Conservation (phyloP, 148 eudicot genomes). For the Chenopodium album region DNA sequence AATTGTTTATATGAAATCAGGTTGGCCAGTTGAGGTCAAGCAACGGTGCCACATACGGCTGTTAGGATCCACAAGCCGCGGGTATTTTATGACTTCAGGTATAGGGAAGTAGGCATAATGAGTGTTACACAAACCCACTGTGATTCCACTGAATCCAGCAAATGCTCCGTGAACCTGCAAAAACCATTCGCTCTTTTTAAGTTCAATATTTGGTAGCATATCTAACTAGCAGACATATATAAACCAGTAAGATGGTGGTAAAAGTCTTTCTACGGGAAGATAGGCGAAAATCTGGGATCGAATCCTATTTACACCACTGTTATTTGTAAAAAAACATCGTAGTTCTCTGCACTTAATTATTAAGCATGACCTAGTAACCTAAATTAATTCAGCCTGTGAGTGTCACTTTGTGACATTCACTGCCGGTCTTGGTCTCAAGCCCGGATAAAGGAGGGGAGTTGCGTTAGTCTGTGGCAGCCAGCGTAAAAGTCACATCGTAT, state of each 20-base stretch:
- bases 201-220: not conserved
- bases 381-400: too few species aligned
- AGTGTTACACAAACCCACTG: conserved; percentile 94
- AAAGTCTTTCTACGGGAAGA: too few species aligned
- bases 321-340: too few species aligned
- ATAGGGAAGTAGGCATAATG: conserved; percentile 97
- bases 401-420: too few species aligned
- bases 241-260: not conserved
- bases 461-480: too few species aligned
- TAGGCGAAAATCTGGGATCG: too few species aligned
- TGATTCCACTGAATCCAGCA: conserved; percentile 96
- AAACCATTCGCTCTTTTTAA: conserved; percentile 6
- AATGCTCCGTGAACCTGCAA: conserved; percentile 99
- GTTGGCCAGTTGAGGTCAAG: conserved; percentile 99
- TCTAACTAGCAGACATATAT: not conserved
- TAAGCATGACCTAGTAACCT: too few species aligned
- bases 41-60: conserved; percentile 99
- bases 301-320: too few species aligned
- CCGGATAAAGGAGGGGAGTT: too few species aligned
- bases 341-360: too few species aligned
- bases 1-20: conserved; percentile 68
- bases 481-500: too few species aligned
- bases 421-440: too few species aligned
- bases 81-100: conserved; percentile 86
- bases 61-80: conserved; percentile 82